phyloP scores from a whole-genome alignment of 768 basidiomycete species.

The Suillus subalutaceus region DNA sequence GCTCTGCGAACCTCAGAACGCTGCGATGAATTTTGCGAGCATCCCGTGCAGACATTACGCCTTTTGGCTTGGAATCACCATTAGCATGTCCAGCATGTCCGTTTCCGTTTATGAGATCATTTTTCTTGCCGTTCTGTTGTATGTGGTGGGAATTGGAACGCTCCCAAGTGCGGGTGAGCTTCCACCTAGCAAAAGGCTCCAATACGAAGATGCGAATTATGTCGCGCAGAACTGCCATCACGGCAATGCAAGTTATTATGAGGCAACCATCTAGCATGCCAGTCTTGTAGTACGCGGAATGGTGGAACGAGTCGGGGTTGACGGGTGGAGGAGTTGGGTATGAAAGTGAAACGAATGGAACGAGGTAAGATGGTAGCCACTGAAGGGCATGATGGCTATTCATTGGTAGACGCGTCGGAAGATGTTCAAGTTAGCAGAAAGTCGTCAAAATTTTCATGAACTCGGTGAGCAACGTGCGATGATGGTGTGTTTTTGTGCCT shows the following conservation, averaged over 20 bases:
- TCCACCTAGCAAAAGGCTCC: slow-evolving; percentile 81
- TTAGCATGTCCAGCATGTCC: slow-evolving; percentile 34
- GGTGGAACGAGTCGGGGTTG: slow-evolving; percentile 70
- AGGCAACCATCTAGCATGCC: slow-evolving; percentile 82
- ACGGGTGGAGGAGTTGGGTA: slow-evolving; percentile 61
- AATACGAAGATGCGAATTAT: slow-evolving; percentile 70
- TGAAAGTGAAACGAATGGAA: slow-evolving; percentile 76
- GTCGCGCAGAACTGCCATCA: slow-evolving; percentile 90
- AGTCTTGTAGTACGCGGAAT: slow-evolving; percentile 68
- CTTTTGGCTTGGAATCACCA: slow-evolving; percentile 19
- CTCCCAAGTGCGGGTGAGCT: slow-evolving; percentile 59
- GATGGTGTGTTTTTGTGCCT: slow-evolving; percentile 30
- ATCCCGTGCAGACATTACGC: slow-evolving; percentile 44
- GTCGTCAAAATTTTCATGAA: slow-evolving; percentile 41
- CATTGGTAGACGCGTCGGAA: slow-evolving; percentile 37
- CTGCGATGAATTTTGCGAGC: slow-evolving; percentile 66
- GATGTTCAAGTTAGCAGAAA: slow-evolving; percentile 9
- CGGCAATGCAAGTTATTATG: slow-evolving; percentile 77
- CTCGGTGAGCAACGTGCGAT: slow-evolving; percentile 18
- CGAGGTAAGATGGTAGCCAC: slow-evolving; percentile 55
- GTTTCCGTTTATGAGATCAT: slow-evolving; percentile 39
- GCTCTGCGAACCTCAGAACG: slow-evolving; percentile 90
- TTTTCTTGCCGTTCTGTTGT: slow-evolving; percentile 27
- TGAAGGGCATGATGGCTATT: slow-evolving; percentile 36
- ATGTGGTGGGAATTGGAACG: slow-evolving; percentile 19